Conservation (phyloP, 1,284 basidiomycete species). For the Papiliotrema terrestris region DNA sequence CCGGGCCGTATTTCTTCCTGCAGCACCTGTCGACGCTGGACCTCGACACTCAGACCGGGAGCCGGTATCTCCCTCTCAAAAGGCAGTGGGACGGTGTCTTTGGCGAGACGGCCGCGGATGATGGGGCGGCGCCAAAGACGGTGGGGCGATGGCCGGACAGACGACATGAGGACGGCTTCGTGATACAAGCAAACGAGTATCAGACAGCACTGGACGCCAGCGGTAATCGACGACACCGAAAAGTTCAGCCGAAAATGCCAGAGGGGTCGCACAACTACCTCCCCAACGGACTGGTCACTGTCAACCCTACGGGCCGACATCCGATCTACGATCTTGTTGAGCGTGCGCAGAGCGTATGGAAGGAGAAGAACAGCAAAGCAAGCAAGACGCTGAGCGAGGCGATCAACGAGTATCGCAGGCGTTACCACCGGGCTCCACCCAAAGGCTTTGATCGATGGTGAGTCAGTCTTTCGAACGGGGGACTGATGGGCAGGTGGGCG, state of each 20-base stretch:
- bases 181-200: neutral
- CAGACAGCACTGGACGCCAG: constrained; percentile 1
- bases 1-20: constrained; percentile 19
- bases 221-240: neutral
- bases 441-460: constrained; percentile 44
- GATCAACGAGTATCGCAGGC: constrained; percentile 47
- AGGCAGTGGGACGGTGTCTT: neutral
- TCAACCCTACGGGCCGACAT: constrained; percentile 40
- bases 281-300: constrained; percentile 33
- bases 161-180: neutral
- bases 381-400: constrained; percentile 48
- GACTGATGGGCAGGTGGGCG: constrained; percentile 25
- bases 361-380: constrained; percentile 42
- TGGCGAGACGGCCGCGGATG: neutral
- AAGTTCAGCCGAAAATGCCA: neutral
- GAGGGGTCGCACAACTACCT: constrained; percentile 27
- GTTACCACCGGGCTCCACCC: constrained; percentile 47
- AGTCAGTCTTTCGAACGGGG: neutral
- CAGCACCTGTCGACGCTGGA: constrained; percentile 5
- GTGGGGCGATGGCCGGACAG: neutral
- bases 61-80: neutral
- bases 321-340: constrained; percentile 49
- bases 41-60: neutral
- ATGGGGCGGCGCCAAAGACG: neutral
- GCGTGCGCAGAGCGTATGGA: constrained; percentile 43